Evolutionary conservation across 257 asterid genomes (phyloP).

Genomic region (Solanum sejunctum): DNA sequence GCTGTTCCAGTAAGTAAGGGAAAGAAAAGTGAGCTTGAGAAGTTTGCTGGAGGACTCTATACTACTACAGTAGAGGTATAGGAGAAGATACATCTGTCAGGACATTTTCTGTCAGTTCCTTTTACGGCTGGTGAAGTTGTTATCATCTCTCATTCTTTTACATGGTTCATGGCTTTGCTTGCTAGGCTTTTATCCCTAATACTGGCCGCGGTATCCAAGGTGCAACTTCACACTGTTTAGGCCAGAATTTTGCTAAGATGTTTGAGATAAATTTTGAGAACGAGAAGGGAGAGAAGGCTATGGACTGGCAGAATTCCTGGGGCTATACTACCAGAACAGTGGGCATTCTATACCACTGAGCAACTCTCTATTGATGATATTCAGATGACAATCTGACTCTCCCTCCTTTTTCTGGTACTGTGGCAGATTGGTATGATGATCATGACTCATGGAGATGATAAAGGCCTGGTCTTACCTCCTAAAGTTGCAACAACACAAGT

Average conservation of each 20-base stretch:
- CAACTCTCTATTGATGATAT: not conserved
- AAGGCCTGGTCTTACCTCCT: constrained; percentile 95
- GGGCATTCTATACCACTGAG: not conserved
- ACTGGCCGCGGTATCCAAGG: constrained; percentile 99
- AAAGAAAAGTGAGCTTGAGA: not conserved
- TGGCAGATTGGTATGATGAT: constrained; percentile 93
- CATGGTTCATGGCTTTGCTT: not conserved
- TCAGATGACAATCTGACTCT: not conserved
- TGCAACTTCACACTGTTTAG: constrained; percentile 96
- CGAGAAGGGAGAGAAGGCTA: constrained; percentile 83
- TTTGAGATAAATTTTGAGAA: constrained; percentile 85
- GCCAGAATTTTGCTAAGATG: constrained; percentile 96
- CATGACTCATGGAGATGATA: constrained; percentile 95
- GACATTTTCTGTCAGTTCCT: not conserved
- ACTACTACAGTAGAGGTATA: not conserved
- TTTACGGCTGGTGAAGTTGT: not conserved
- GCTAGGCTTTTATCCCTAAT: constrained; percentile 87
- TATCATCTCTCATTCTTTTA: not conserved
- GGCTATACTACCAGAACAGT: constrained; percentile 96
- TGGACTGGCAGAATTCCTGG: constrained; percentile 99
- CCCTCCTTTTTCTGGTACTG: not conserved
- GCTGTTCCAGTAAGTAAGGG: constrained; percentile 1
- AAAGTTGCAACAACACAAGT: constrained; percentile 83
- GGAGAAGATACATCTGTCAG: not conserved
- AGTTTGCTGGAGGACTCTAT: not conserved